Evolutionary conservation across 2,329 filamentous ascomycete genomes (phyloP), one percentile per base, ranked within the genome.

Genomic region (Neoscytalidium dimidiatum): DNA sequence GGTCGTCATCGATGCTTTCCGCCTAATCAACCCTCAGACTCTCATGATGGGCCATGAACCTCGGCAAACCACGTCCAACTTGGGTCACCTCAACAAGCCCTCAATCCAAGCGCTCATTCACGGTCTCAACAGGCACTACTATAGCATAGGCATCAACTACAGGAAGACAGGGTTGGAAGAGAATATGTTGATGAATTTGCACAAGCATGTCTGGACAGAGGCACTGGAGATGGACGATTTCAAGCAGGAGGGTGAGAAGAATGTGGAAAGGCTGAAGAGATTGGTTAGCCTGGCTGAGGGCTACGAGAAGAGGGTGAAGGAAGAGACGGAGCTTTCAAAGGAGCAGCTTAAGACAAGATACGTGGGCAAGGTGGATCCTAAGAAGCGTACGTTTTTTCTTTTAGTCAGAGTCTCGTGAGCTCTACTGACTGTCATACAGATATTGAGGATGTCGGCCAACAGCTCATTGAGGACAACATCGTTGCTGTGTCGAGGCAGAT

Each of bases 151-250:
- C 66, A 98, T 99, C 82, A 94, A 97, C 81, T 99, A 99, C 81
- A 87, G 94, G 76, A 99, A 99, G 84, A 97, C 94, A 0, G 94
- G 92, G 0, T 84, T 99, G 58, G 95, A 99, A 79, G 96, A 99
- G 84, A 98, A 97, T 80, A 99, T 99, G 95, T 81, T 99, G 73
- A 99, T 99, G 96, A 99, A 99, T 78, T 83, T 99, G 70, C 95
- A 99, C 86, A 99, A 99, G 85, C 95, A 98, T 71, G 94, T 97
- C 49, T 99, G 95, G 95, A 99, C 96, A 0, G 95, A 99, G 79
- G 95, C 94, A 4, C 80, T 99, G 69, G 88, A 97, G 77, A 98
- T 99, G 93, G 92, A 94, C 67, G 94, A 98, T 79, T 99, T 99
- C 85, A 87, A 89, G 69, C 83, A 87, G 65, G 94, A 98, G 76